phyloP scores from a whole-genome alignment of 495 filamentous ascomycete species.

The Trichoderma parareesei region DNA sequence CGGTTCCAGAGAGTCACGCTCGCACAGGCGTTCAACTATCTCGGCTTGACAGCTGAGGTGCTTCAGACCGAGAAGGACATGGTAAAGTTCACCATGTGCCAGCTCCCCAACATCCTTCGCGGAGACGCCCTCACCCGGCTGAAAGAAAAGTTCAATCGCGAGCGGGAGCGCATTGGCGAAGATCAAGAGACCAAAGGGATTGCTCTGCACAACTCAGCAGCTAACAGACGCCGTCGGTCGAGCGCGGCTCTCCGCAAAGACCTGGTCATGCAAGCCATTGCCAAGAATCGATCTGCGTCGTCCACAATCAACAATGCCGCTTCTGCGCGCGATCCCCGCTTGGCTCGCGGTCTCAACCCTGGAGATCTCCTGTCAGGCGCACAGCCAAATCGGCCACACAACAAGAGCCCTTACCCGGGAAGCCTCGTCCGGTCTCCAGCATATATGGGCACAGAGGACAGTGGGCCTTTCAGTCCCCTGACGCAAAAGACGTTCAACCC shows the following conservation, averaged over 20 bases:
- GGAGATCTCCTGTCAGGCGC: constrained; percentile 78
- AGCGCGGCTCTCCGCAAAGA: constrained; percentile 73
- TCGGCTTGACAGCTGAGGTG: constrained; percentile 85
- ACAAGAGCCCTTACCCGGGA: background rate
- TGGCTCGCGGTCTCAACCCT: constrained; percentile 46
- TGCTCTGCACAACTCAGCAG: constrained; percentile 75
- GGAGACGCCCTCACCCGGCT: constrained; percentile 75
- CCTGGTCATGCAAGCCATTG: constrained; percentile 61
- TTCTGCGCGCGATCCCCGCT: constrained; percentile 26
- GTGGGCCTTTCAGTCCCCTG: constrained; percentile 44
- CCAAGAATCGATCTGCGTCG: constrained; percentile 31
- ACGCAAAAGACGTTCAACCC: constrained; percentile 49
- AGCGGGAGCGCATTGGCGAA: constrained; percentile 72
- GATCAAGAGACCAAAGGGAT: constrained; percentile 92
- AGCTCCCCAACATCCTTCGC: constrained; percentile 85
- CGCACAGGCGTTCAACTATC: constrained; percentile 85
- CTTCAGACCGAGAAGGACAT: constrained; percentile 84
- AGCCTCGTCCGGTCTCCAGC: background rate
- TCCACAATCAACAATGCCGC: constrained; percentile 16
- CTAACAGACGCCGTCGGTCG: constrained; percentile 58
- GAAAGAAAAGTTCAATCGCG: constrained; percentile 86
- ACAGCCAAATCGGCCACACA: constrained; percentile 54
- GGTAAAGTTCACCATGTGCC: constrained; percentile 82
- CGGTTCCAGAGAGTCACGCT: constrained; percentile 91
- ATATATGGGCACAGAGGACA: background rate